Base-by-base conservation (phyloP, 2,329 filamentous ascomycete genomes). In the Penicillium sp. region DNA sequence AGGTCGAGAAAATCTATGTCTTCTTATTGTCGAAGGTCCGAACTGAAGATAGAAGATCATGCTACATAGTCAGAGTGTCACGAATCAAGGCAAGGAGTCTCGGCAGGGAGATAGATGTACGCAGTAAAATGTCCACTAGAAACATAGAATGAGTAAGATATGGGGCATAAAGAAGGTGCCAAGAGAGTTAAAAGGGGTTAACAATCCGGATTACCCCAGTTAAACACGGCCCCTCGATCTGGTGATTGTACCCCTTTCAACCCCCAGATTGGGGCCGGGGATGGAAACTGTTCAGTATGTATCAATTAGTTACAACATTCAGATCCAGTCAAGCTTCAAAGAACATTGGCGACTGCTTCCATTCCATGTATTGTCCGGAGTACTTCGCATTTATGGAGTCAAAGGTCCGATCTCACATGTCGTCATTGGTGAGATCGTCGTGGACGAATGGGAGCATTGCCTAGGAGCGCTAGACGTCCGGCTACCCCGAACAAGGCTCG, bases 401-500 rank as follows among this genome's bases (percentile, higher is more conserved):
- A 18, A 27, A 18, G 35, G n/a, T 18, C 7, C 16, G 4, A 37
- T 13, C 13, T 30, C 19, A 1, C 44, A 53, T 54, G 50, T 53
- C 53, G 53, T 56, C 53, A 56, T 56, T 48, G 46, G 42, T 42
- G 13, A 42, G 39, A 40, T 36, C 48, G 44, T 22, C 49, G 22
- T 25, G 22, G 8, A 25, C 22, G 22, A 25, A 25, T 25, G 22
- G 8, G 22, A 25, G 22, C 44, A 33, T n/a, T 33, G 30, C 13
- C 30, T 14, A 14, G 13, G 6, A n/a, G 31, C 25, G 13, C 18
- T 22, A 18, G 35, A 37, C 35, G 4, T 25, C 22, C 35, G 35
- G 35, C 11, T 37, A 25, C 47, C 41, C 43, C 49, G 52, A 54
- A 54, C 52, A 47, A 56, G 55, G 47, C 54, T 57, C 55, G 53